A percentile compares a stretch with the other conserved stretches of the same genome.
phyloP scores from a whole-genome alignment of 2,329 filamentous ascomycete species.

The Zymoseptoria brevis region DNA sequence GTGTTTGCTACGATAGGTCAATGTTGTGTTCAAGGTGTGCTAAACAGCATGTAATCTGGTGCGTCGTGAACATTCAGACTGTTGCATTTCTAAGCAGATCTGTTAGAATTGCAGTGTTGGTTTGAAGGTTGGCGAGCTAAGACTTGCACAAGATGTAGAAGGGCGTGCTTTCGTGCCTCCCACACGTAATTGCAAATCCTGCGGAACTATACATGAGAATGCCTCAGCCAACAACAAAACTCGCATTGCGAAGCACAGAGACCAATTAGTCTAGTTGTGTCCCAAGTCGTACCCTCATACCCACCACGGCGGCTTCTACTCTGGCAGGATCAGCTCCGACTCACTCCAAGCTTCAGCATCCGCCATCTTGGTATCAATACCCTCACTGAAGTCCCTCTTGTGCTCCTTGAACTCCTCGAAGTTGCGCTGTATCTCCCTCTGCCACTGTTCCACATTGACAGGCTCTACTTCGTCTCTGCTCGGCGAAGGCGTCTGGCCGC shows the following conservation, averaged over 20 bases:
- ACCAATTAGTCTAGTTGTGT: neutral
- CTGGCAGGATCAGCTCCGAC: neutral
- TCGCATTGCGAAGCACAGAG: too few species aligned
- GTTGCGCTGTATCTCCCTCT: neutral
- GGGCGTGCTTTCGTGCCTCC: too few species aligned
- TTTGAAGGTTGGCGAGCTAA: too few species aligned
- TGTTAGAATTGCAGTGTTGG: too few species aligned
- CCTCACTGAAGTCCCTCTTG: neutral
- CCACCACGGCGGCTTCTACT: neutral
- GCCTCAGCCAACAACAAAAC: too few species aligned
- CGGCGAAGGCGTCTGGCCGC: neutral
- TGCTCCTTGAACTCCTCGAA: neutral
- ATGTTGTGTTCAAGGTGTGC: too few species aligned
- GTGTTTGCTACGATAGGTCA: too few species aligned
- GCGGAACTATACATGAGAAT: too few species aligned
- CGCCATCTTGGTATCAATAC: neutral
- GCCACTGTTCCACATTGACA: neutral
- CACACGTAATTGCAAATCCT: neutral
- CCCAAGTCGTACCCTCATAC: neutral
- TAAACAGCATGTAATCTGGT: too few species aligned
- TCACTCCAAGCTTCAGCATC: neutral
- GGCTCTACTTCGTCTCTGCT: neutral
- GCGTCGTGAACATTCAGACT: too few species aligned
- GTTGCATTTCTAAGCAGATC: too few species aligned
- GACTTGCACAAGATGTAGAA: too few species aligned